Evolutionary conservation across 306 rosid species (phyloP).

Genomic region (Geum urbanum): DNA sequence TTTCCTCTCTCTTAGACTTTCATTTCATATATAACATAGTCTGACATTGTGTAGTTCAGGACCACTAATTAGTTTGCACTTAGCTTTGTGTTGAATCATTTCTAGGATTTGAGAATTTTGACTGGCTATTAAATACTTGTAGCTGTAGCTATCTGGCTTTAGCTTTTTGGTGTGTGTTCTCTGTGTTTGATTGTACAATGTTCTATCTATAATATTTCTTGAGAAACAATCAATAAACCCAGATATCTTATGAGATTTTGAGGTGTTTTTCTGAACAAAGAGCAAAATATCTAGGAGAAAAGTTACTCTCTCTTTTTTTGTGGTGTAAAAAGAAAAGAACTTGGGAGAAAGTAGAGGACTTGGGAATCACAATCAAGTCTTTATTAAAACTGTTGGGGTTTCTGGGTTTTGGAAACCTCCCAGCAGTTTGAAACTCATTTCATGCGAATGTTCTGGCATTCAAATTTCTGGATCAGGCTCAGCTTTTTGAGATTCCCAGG

Average conservation of each 20-base stretch:
- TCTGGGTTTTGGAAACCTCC: slow-evolving; percentile 14
- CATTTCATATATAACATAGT: slow-evolving; percentile 17
- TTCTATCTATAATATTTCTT: slow-evolving; percentile 19
- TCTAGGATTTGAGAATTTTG: slow-evolving; percentile 18
- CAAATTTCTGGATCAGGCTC: slow-evolving; percentile 20
- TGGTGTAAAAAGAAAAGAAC: not conserved
- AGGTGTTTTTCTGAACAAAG: not conserved
- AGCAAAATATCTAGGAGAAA: not conserved
- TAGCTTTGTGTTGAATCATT: slow-evolving; percentile 19
- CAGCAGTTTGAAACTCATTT: slow-evolving; percentile 9
- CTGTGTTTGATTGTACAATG: slow-evolving; percentile 9
- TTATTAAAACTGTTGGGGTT: not conserved
- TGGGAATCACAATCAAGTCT: slow-evolving; percentile 3
- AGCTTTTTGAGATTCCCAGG: slow-evolving; percentile 36
- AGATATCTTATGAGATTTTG: slow-evolving; percentile 12
- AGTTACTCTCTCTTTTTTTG: not conserved
- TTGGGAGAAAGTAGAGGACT: not conserved
- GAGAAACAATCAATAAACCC: slow-evolving; percentile 12
- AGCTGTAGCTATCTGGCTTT: slow-evolving; percentile 17
- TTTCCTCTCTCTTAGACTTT: slow-evolving; percentile 13
- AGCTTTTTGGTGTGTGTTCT: slow-evolving; percentile 32
- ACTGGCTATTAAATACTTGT: not conserved
- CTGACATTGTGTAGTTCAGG: slow-evolving; percentile 21
- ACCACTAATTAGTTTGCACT: slow-evolving; percentile 28
- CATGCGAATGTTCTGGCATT: slow-evolving; percentile 23